Base-by-base conservation (phyloP, 306 rosid genomes). In the Urtica urens region DNA sequence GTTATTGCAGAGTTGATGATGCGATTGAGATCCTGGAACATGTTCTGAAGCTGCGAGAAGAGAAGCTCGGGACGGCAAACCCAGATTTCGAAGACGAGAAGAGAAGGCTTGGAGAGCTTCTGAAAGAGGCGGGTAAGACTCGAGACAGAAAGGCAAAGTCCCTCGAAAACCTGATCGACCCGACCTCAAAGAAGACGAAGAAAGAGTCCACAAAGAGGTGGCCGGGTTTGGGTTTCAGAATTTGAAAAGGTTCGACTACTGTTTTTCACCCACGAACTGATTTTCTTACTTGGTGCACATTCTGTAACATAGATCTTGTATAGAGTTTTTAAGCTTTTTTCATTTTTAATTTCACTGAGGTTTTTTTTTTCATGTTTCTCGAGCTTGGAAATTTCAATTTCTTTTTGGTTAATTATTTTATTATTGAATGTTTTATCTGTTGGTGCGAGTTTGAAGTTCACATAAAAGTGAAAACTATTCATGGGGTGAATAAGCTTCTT, bases 91-190 rank as follows among this genome's bases (percentile, higher is more conserved):
- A 80, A 71, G 94, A 87, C 28, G 94, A 87, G 79, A 87, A 87
- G 78, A 77, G 94, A 15, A 69, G 96, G 54, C 58, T 87, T 18
- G 80, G 80, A 2, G 96, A 82, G 73, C 90, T 87, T 16, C 86
- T 92, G 78, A 92, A 92, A 67, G 99, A 92, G 72, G 94, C 99
- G 34, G 99, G 99, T 4, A 83, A 83, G 72, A 92, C 85, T 31
- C 72, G 96, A 34, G 94, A 92, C 75, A 68, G 81, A 52, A 85
- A 92, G 63, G 93, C 99, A 0, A 92, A 92, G 52, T 92, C 99
- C 43, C 76, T 92, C 55, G 94, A 92, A 73, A 92, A 82, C 59
- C 96, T 92, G 29, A 92, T 92, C 16, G 99, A 92, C 60, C 93
- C 93, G 3, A 80, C 33, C 73, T 77, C 99, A 2, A 92, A 78